Evolutionary conservation across 208 protist genomes (phyloP), one percentile per base, ranked within the genome.

Genomic region (Lotmaria passim): DNA sequence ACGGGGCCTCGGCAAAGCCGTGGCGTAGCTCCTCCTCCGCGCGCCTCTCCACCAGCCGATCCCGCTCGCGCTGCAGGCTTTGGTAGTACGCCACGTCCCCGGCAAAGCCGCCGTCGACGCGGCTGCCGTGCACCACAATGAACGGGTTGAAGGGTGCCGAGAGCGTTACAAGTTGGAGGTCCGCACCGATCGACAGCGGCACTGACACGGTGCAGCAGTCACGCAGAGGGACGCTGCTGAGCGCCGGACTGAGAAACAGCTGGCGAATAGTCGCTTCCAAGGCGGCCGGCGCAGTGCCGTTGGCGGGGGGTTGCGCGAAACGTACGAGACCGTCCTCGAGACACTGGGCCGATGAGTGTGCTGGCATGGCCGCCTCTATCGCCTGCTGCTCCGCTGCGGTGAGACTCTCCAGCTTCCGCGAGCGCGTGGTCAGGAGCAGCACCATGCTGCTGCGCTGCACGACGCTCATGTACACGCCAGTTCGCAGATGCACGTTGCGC

Each of bases 81-180:
- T 28, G 56, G 38, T 81, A 69, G n/a, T 78, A 75, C 12, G 50
- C 52, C 36, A 36, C 33, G 48, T 81, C 68, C 14, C 88, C 91
- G 1, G 59, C 60, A 78, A 90, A 91, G 0, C 79, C 76, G 19
- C 69, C 74, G 26, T 62, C 66, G 0, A 96, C 88, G 41, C 86
- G 84, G 30, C 53, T 76, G 33, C 91, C 91, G 34, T 96, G 88
- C 38, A 96, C 41, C 23, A 96, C 70, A 3, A 86, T 75, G 64
- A 87, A 90, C 3, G 82, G 85, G 64, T 96, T 96, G 33, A 79
- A 66, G 21, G 48, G 14, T 19, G 69, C 36, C 6, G 68, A 58
- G 31, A 87, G 23, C 24, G 23, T 23, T 21, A 71, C 33, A 8
- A 68, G 62, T 24, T 46, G 53, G 15, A 73, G 31, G 15, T 59